Evolutionary conservation across 106 monocot species (phyloP).

Genomic region (Narthecium ossifragum): DNA sequence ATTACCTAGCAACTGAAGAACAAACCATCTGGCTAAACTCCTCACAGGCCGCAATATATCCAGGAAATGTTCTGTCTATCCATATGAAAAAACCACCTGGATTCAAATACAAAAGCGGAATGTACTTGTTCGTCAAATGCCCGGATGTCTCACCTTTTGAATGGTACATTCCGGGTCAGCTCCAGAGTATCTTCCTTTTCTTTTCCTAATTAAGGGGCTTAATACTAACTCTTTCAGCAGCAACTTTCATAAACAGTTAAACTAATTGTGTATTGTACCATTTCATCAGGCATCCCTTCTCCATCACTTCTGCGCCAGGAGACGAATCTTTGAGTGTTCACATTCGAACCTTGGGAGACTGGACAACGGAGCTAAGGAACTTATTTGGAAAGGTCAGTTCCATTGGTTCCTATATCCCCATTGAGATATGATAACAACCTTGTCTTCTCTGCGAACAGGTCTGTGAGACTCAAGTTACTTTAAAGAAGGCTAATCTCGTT

Average conservation of each 20-base stretch:
- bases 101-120: conserved; percentile 95
- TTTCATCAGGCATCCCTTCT: conserved; percentile 82
- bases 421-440: no score
- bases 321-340: conserved; percentile 86
- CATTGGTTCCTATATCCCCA: background rate
- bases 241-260: background rate
- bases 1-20: no score
- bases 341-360: conserved; percentile 91
- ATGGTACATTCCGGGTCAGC: conserved; percentile 48
- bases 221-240: no score
- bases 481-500: conserved; percentile 66
- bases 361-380: conserved; percentile 77
- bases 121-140: conserved; percentile 94
- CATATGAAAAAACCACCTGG: conserved; percentile 85
- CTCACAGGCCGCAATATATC: conserved; percentile 89
- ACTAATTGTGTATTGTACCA: background rate
- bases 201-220: no score
- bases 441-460: conserved; percentile 46
- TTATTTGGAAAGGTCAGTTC: conserved; percentile 78
- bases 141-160: conserved; percentile 88
- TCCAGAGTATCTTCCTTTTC: background rate
- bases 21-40: no score
- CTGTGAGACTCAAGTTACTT: conserved; percentile 44
- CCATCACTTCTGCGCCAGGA: conserved; percentile 92
- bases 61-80: conserved; percentile 87